Evolutionary conservation across 2,329 filamentous ascomycete species (phyloP), one percentile per base, ranked within the genome.

Genomic region (Phaeosphaeriaceae sp.): DNA sequence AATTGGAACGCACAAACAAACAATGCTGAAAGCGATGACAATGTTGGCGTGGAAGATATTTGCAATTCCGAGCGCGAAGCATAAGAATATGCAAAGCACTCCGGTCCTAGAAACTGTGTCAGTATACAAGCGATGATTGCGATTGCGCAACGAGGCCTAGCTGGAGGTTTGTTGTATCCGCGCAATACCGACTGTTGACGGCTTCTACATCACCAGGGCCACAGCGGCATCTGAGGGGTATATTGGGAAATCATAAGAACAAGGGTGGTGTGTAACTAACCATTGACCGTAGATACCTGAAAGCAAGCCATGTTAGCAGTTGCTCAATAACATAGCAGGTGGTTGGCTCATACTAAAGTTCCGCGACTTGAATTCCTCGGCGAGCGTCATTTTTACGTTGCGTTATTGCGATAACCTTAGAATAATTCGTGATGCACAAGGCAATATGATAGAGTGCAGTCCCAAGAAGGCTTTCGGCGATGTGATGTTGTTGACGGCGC

Each of bases 281-380:
- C 84, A 87, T 84, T 87, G 84, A 63, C 83, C 84, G 71, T 87
- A 87, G 72, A 87, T 87, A 75, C 84, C 84, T 87, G 55, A 29
- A 64, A 57, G 55, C 50, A 53, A 38, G 54, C 55, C 52, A 59
- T 53, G 64, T 76, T 62, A 75, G 72, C 57, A 62, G 50, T 46
- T 46, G 42, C 46, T 53, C 58, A 41, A 44, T 30, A 38, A 56
- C 48, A 37, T 23, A 33, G 23, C n/a, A 43, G 35, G 23, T 39
- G 36, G 47, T 30, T 6, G 36, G 48, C 83, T 74, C 21, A 4
- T 76, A 86, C 84, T 86, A 78, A 87, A 87, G 75, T 87, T 87
- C 70, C 84, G 77, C 67, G 83, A 83, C 67, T 76, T 82, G 69
- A 87, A 81, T 72, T 87, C 84, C 55, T 87, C 84, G 45, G 79